Conservation (phyloP, 495 filamentous ascomycete genomes). For the Aspergillus taichungensis region DNA sequence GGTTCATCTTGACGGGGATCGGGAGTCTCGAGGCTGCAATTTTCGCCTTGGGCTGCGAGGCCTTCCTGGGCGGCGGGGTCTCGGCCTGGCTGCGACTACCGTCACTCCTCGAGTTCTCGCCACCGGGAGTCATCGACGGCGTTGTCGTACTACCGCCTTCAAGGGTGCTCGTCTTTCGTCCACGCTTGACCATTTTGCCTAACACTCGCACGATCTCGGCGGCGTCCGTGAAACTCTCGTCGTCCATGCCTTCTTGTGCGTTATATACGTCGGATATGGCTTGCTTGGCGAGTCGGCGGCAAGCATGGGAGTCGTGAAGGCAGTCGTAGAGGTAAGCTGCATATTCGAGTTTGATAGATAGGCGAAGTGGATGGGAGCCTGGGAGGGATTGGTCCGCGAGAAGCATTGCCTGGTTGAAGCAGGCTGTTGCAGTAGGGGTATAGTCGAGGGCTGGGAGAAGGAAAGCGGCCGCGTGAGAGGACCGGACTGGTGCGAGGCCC, state of each 20-base stretch:
- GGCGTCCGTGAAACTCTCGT: slow-evolving; percentile 76
- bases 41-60: slow-evolving; percentile 9
- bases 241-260: slow-evolving; percentile 82
- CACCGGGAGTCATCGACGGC: slow-evolving; percentile 17
- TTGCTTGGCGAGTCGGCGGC: slow-evolving; percentile 65
- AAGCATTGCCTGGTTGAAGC: slow-evolving; percentile 69
- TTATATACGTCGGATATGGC: slow-evolving; percentile 89
- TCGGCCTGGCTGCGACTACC: slow-evolving; percentile 21
- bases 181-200: slow-evolving; percentile 70
- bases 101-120: slow-evolving; percentile 23
- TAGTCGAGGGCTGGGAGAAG: slow-evolving; percentile 75
- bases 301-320: slow-evolving; percentile 66
- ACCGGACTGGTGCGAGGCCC: slow-evolving; percentile 37
- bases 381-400: slow-evolving; percentile 68
- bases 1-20: slow-evolving; percentile 2
- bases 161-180: slow-evolving; percentile 27
- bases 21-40: slow-evolving; percentile 6
- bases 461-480: slow-evolving; percentile 50
- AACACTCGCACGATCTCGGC: slow-evolving; percentile 66
- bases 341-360: slow-evolving; percentile 89
- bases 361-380: slow-evolving; percentile 80
- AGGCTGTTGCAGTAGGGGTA: slow-evolving; percentile 66
- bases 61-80: not conserved
- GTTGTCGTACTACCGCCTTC: slow-evolving; percentile 21
- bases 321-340: slow-evolving; percentile 95